Evolutionary conservation across 768 basidiomycete genomes (phyloP).

Genomic region (Serendipita sp.): DNA sequence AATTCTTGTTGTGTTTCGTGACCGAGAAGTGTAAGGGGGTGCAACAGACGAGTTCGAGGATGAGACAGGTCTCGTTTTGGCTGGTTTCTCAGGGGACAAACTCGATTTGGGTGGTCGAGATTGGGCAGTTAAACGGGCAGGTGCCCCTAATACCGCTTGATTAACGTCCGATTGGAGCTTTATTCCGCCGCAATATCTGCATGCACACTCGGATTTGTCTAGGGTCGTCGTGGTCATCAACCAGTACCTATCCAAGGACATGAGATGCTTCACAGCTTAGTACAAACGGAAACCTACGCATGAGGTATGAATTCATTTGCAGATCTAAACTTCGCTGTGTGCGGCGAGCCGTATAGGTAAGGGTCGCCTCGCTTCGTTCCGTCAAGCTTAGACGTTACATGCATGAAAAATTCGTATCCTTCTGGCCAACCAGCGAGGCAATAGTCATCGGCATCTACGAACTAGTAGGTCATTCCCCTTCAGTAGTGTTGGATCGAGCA

Average conservation of each 20-base stretch:
- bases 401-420: conserved; percentile 57
- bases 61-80: not conserved
- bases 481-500: conserved; percentile 25
- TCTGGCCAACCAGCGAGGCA: conserved; percentile 48
- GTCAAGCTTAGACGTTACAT: conserved; percentile 44
- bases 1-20: not conserved
- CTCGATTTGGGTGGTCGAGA: not conserved
- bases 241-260: conserved; percentile 1
- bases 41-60: not conserved
- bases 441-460: conserved; percentile 22
- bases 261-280: not conserved
- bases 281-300: conserved; percentile 19
- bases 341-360: conserved; percentile 48
- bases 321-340: conserved; percentile 48
- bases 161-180: conserved; percentile 13
- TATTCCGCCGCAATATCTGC: conserved; percentile 14
- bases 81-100: not conserved
- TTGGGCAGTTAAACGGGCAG: not conserved
- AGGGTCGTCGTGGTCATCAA: conserved; percentile 9
- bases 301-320: conserved; percentile 77
- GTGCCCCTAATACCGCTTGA: conserved; percentile 3
- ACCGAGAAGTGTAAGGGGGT: not conserved
- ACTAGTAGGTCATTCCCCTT: not conserved
- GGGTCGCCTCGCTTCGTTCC: conserved; percentile 44
- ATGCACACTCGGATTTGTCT: conserved; percentile 9